Evolutionary conservation across 2,329 filamentous ascomycete genomes (phyloP).

Genomic region (Fusarium nurragi): DNA sequence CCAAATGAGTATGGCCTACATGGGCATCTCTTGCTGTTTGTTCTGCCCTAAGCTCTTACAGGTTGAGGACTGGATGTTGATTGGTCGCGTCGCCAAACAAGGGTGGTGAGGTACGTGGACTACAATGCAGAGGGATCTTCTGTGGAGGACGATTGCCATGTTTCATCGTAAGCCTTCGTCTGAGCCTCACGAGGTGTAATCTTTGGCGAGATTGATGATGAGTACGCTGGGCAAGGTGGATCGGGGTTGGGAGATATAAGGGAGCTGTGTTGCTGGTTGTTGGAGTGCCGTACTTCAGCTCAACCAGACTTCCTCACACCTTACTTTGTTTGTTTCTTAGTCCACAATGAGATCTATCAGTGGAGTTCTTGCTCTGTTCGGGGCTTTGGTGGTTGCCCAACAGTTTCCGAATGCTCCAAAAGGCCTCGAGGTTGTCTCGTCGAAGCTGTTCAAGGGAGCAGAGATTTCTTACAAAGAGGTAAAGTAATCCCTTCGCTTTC

Average conservation of each 20-base stretch:
- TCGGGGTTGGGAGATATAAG: neutral
- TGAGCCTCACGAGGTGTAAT: constrained; percentile 5
- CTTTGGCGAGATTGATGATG: neutral
- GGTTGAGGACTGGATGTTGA: neutral
- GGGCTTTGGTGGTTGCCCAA: constrained; percentile 1
- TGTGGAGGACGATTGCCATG: neutral
- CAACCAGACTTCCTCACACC: neutral
- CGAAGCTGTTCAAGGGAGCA: constrained; percentile 25
- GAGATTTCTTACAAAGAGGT: constrained; percentile 42
- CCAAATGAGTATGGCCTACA: neutral
- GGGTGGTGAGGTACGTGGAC: neutral
- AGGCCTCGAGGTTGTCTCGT: constrained; percentile 2
- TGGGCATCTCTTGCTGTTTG: neutral
- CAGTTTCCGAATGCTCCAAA: constrained; percentile 1
- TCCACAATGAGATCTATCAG: neutral
- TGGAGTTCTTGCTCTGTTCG: neutral
- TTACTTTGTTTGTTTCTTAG: neutral
- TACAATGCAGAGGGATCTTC: neutral
- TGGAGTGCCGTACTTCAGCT: neutral
- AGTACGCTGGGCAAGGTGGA: neutral
- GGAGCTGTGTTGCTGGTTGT: neutral
- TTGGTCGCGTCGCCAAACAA: constrained; percentile 16
- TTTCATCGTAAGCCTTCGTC: neutral
- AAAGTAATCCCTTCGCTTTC: neutral
- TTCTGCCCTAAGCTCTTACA: neutral